Evolutionary conservation across 345 rosid genomes (phyloP).

Genomic region (Hypericum androsaemum): DNA sequence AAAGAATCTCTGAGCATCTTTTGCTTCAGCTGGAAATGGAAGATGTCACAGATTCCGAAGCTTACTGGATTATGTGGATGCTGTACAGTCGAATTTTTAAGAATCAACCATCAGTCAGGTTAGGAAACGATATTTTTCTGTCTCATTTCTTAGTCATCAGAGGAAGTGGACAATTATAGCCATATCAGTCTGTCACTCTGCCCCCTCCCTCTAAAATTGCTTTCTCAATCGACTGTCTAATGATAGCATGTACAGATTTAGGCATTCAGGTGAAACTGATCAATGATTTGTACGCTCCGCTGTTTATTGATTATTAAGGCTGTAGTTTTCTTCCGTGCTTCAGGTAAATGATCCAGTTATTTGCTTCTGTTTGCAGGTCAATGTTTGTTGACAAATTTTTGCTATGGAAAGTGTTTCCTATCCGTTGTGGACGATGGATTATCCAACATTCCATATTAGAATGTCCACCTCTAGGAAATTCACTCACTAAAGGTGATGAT

Average conservation of each 20-base stretch:
- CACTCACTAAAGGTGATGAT: slow-evolving; percentile 31
- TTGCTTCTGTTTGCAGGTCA: slow-evolving; percentile 38
- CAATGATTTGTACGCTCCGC: no score
- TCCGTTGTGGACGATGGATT: slow-evolving; percentile 81
- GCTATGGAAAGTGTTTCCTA: slow-evolving; percentile 90
- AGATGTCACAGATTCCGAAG: slow-evolving; percentile 57
- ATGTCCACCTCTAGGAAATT: slow-evolving; percentile 48
- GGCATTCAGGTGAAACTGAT: no score
- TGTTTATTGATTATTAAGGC: no score
- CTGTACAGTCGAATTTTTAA: slow-evolving; percentile 42
- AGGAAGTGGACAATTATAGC: no score
- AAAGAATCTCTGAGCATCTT: slow-evolving; percentile 73
- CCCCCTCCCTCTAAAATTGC: no score
- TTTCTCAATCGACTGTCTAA: no score
- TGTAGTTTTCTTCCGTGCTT: slow-evolving; percentile 5
- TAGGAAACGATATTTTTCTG: slow-evolving; percentile 15
- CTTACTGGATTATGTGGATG: slow-evolving; percentile 75
- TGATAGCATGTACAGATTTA: no score
- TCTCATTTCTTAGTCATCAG: background rate
- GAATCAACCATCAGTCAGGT: slow-evolving; percentile 57
- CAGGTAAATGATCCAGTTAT: background rate
- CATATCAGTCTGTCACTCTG: no score
- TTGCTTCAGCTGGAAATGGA: slow-evolving; percentile 57
- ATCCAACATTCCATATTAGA: slow-evolving; percentile 74
- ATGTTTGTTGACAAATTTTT: slow-evolving; percentile 78